Base-by-base conservation (phyloP, 805 yeast genomes). In the Saturnispora galanensis region DNA sequence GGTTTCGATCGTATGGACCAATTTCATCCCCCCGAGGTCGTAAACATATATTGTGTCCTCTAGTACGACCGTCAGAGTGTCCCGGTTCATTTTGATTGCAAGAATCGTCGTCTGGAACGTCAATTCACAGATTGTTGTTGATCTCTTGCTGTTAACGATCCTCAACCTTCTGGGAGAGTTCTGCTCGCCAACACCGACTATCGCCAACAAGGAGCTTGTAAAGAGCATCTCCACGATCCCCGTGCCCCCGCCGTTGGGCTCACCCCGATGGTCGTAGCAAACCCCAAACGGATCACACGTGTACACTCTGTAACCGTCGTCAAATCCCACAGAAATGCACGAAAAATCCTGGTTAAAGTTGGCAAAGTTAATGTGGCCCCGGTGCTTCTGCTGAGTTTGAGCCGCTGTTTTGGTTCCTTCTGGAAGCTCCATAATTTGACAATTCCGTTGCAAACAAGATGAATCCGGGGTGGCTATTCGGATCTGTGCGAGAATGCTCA, bases 211-310 rank as follows among this genome's bases (percentile, higher is more conserved):
- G 6, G 95, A 84, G 0, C 97, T 85, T 39, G 84, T 74, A 56
- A 86, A 90, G 16, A 90, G 74, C 97, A 90, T 90, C 58, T 89
- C 96, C 9, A 88, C 83, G 3, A 87, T 76, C 0, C 87, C 26
- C 6, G 26, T 21, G 26, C 26, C 26, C 26, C 26, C 26, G 26
- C 26, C 88, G 29, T 81, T 73, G 2, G 50, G 72, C 31, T 81
- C 84, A 42, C 69, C 71, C 2, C 47, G 31, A 34, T 57, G 67
- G 31, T 66, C 70, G 56, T 78, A 81, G 56, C 86, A 83, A 52
- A 76, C 76, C 7, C 89, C 87, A 62, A 87, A 84, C 13, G 95
- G 95, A 50, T 84, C 88, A 63, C 96, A 88, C 57, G 85, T 86
- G 70, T 74, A 93, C 40, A 90, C 84, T 55, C 76, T 76, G 60